Conservation (phyloP, 306 rosid species). For the Carpinus viminea region DNA sequence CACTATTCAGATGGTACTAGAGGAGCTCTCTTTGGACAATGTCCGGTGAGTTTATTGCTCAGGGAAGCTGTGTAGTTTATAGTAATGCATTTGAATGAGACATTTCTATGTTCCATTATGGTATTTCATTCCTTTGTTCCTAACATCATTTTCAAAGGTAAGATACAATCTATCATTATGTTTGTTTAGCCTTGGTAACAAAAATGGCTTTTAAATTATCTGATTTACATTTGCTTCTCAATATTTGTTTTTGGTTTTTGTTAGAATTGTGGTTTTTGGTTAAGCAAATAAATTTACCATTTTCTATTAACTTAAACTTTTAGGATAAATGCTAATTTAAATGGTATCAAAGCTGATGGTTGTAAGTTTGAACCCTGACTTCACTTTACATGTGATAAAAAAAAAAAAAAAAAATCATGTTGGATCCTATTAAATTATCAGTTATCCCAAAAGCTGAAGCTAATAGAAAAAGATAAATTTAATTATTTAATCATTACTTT, state of each 20-base stretch:
- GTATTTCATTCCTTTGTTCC: background rate
- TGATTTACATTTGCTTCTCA: background rate
- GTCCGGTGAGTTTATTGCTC: constrained; percentile 56
- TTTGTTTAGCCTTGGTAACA: background rate
- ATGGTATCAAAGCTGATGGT: too few species aligned
- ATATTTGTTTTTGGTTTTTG: background rate
- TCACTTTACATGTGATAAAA: too few species aligned
- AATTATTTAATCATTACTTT: too few species aligned
- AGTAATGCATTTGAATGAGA: background rate
- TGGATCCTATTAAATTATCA: too few species aligned
- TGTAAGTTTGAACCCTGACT: too few species aligned
- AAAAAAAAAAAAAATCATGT: too few species aligned
- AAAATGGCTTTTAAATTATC: background rate
- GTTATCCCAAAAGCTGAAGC: too few species aligned
- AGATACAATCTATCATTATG: background rate
- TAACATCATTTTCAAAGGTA: background rate
- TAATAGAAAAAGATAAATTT: too few species aligned
- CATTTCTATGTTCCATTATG: background rate
- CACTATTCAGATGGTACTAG: constrained; percentile 61
- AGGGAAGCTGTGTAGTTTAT: constrained; percentile 16
- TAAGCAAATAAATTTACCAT: too few species aligned
- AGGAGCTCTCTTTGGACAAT: constrained; percentile 77
- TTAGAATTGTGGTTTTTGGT: too few species aligned
- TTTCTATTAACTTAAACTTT: too few species aligned
- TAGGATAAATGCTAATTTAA: too few species aligned